Conservation (phyloP, 768 basidiomycete genomes). For the Naganishia antarctica region DNA sequence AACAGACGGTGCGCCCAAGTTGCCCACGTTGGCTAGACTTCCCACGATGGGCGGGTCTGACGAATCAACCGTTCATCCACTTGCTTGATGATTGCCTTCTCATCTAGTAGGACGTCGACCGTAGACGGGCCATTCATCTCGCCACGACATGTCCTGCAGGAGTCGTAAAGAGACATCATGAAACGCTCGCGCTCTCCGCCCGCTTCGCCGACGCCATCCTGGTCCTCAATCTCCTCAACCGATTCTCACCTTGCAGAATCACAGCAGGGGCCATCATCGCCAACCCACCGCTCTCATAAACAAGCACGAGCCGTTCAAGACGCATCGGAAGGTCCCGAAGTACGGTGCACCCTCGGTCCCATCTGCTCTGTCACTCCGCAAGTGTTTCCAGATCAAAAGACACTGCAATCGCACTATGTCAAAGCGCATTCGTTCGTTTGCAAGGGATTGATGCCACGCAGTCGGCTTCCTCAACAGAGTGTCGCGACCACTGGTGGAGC, state of each 20-base stretch:
- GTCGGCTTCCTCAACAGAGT: no score
- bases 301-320: slow-evolving; percentile 1
- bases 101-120: no score
- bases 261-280: neutral
- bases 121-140: no score
- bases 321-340: neutral
- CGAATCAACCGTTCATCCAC: neutral
- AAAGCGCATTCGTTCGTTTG: slow-evolving; percentile 8
- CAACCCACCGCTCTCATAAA: slow-evolving; percentile 1
- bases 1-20: neutral
- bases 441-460: neutral
- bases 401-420: slow-evolving; percentile 21
- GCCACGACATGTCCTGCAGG: no score
- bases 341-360: slow-evolving; percentile 17
- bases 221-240: slow-evolving; percentile 10
- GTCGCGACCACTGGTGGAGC: neutral
- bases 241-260: neutral
- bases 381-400: neutral
- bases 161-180: neutral
- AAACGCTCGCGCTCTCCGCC: slow-evolving; percentile 14
- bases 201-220: slow-evolving; percentile 12
- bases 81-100: no score
- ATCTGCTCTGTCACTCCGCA: slow-evolving; percentile 11
- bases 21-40: neutral
- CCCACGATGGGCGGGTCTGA: slow-evolving; percentile 7